Evolutionary conservation across 2,329 filamentous ascomycete species (phyloP).

Genomic region (Aspergillus bombycis): DNA sequence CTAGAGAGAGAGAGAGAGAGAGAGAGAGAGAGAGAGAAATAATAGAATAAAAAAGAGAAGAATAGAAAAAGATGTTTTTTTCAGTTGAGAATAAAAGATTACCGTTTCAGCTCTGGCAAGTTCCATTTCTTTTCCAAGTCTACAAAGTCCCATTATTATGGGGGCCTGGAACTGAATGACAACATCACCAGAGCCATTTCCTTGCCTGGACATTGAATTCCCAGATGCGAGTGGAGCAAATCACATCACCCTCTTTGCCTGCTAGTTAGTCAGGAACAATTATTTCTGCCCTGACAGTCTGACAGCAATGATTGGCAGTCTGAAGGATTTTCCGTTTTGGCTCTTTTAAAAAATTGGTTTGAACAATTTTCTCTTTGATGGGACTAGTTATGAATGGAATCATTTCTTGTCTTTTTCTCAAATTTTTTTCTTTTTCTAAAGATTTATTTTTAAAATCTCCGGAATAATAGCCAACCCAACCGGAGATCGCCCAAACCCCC

Average conservation of each 20-base stretch:
- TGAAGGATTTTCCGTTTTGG: constrained; percentile 1
- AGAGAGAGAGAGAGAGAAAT: too few relatives aligned
- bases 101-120: background rate
- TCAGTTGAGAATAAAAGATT: background rate
- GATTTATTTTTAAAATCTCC: constrained; percentile 4
- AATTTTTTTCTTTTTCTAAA: background rate
- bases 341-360: background rate
- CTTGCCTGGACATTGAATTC: constrained; percentile 14
- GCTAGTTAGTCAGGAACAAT: constrained; percentile 25
- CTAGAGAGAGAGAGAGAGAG: too few relatives aligned
- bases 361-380: background rate
- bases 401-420: background rate
- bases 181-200: constrained; percentile 15
- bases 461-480: constrained; percentile 3
- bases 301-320: constrained; percentile 9
- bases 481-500: constrained; percentile 24
- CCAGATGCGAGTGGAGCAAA: constrained; percentile 21
- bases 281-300: constrained; percentile 2
- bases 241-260: constrained; percentile 19
- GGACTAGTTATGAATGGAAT: background rate
- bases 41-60: background rate
- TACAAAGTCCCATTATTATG: background rate
- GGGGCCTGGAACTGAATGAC: constrained; percentile 10
- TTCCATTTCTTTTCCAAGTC: background rate
- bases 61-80: background rate